Evolutionary conservation across 176 grass and related monocot species (phyloP).

Genomic region (Juncus inflexus): DNA sequence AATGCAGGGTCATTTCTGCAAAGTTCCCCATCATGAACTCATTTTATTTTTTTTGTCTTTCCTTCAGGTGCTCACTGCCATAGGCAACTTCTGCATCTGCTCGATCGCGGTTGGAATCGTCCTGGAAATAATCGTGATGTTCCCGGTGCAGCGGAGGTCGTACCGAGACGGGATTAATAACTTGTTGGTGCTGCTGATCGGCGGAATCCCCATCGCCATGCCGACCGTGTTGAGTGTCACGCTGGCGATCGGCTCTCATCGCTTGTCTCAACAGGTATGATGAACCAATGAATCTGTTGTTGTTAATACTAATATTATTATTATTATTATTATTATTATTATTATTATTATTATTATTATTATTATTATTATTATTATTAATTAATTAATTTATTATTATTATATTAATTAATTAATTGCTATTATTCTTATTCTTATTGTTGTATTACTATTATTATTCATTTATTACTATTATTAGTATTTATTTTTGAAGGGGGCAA

Average conservation of each 20-base stretch:
- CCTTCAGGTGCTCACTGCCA: conserved; percentile 72
- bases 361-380: too few relatives aligned
- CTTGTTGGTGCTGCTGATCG: conserved; percentile 79
- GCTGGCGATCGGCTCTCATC: conserved; percentile 81
- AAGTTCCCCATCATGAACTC: too few relatives aligned
- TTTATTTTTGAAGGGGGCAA: conserved; percentile 51
- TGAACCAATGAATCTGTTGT: too few relatives aligned
- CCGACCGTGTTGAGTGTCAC: conserved; percentile 84
- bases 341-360: too few relatives aligned
- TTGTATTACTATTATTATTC: background rate
- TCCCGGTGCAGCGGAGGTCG: conserved; percentile 53
- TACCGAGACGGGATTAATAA: conserved; percentile 81
- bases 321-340: too few relatives aligned
- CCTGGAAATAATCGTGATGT: conserved; percentile 87
- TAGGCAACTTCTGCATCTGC: conserved; percentile 94
- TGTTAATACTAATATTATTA: too few relatives aligned
- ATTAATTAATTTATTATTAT: too few relatives aligned
- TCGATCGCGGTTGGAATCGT: conserved; percentile 60
- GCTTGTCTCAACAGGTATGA: conserved; percentile 65
- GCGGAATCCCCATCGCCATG: conserved; percentile 85
- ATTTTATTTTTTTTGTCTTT: background rate
- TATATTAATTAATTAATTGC: background rate
- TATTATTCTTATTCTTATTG: background rate
- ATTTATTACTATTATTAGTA: too few relatives aligned
- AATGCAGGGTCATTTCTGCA: too few relatives aligned